Evolutionary conservation across 768 basidiomycete species (phyloP).

Genomic region (Suillus americanus): DNA sequence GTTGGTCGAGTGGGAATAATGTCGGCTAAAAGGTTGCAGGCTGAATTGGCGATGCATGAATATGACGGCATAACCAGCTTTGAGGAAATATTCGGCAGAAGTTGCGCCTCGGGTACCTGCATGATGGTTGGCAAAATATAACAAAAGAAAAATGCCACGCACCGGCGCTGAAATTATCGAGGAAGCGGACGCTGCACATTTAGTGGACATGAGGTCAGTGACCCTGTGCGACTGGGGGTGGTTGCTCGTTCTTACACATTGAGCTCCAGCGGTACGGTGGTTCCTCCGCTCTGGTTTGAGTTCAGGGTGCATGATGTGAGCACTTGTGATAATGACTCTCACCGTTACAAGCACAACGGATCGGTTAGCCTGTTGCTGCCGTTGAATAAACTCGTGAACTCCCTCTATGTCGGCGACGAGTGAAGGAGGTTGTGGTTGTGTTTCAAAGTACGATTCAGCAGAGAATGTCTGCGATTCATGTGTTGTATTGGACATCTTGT

Average conservation of each 20-base stretch:
- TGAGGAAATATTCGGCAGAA: conserved; percentile 96
- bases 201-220: conserved; percentile 22
- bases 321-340: conserved; percentile 29
- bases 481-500: conserved; percentile 18
- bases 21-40: conserved; percentile 93
- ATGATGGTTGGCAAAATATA: neutral
- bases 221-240: conserved; percentile 9
- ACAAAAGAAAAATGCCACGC: conserved; percentile 21
- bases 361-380: conserved; percentile 62
- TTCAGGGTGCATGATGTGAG: conserved; percentile 8
- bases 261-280: conserved; percentile 96
- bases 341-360: conserved; percentile 95
- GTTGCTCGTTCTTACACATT: conserved; percentile 78
- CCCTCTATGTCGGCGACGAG: conserved; percentile 66
- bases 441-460: conserved; percentile 87
- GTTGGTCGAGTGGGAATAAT: conserved; percentile 97
- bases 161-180: conserved; percentile 99
- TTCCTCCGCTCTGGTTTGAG: conserved; percentile 84
- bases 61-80: conserved; percentile 93
- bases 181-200: conserved; percentile 83
- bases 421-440: conserved; percentile 74
- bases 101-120: conserved; percentile 94
- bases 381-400: conserved; percentile 67
- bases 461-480: conserved; percentile 52
- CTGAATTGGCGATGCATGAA: conserved; percentile 99